Base-by-base conservation (phyloP, 345 rosid genomes). In the Citrus sp. region DNA sequence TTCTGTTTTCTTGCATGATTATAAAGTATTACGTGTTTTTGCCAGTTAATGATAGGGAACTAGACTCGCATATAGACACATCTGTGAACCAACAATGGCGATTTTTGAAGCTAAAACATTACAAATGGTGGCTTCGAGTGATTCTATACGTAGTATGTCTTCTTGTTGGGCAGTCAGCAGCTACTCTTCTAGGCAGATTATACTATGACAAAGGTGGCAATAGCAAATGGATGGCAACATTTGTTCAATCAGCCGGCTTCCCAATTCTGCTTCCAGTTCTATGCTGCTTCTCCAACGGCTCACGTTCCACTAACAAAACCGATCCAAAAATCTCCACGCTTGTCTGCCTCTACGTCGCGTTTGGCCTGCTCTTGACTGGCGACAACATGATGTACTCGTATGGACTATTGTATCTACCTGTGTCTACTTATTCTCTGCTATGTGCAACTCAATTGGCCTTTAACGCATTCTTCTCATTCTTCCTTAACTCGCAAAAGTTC, bases 151-250 rank as follows among this genome's bases (percentile, higher is more conserved):
- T 64, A 21, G 24, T 90, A 27, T 87, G 85, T 38, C 78, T 90
- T 62, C 70, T 88, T 5, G 61, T 78, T 1, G 89, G 91, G 67
- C 93, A 90, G 86, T 79, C 91, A 0, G 72, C 87, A 0, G 90
- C 88, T 4, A 88, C 84, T 78, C 86, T 88, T 27, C 62, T 90
- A 4, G 91, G 91, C 55, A 83, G 89, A 80, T 65, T 87, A 18
- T 90, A 87, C 77, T 90, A 74, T 54, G 88, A 88, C 85, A 87
- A 83, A 78, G 91, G 90, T n/a, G 93, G 93, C 4, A 84, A 88
- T 18, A 86, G 91, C 83, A 90, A 90, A 81, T 90, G 91, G 91
- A 87, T 90, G 87, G 87, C 91, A 62, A 88, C 93, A 4, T 80
- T 87, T 58, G 91, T 87, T 78, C 93, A 90, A 79, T 87, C 90